Evolutionary conservation across 441 rosid genomes (phyloP), one percentile per base, ranked within the genome.

Genomic region (Manihot esculenta): DNA sequence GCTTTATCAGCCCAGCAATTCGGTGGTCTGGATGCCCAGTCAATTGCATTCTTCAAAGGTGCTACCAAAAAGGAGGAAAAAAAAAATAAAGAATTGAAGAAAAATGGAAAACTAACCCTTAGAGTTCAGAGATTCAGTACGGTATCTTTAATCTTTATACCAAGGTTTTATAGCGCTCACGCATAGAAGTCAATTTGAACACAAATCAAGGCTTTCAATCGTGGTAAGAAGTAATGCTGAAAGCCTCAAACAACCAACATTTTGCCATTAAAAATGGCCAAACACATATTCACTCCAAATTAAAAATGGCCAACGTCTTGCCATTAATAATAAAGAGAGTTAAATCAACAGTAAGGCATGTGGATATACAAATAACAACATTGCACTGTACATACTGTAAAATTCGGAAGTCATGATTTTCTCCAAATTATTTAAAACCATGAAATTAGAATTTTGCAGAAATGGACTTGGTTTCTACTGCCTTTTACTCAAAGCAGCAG

Each of bases 21-120:
- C 6, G 97, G 93, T 2, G 91, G 14, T 74, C 92, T 81, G 13
- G 95, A 90, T 23, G 88, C 98, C 97, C 97, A 93, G 69, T 90
- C 97, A 13, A 89, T 70, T 0, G 97, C 95, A 68, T 93, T 93
- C 87, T 93, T 93, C 74, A 93, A 73, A 9, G 92, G 88, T 30
- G 81, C 93, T 90, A 70, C 33, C 59, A 69, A 24, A 30, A 38
- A 30, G 3, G 26, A n/a, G 8, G n/a, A n/a, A n/a, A 3, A 10
- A 20, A 38, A 21, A 10, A 7, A n/a, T 30, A 64, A 18, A 17
- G 11, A 21, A 23, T 9, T 3, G 17, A 33, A 5, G 64, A 30
- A 27, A 48, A 15, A 20, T 21, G 27, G 30, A 54, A 66, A 13
- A 10, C 5, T n/a, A 24, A 6, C 20, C 13, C 30, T 6, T 23